Conservation (phyloP, 2,329 filamentous ascomycete species). For the Fusarium subtropicale region DNA sequence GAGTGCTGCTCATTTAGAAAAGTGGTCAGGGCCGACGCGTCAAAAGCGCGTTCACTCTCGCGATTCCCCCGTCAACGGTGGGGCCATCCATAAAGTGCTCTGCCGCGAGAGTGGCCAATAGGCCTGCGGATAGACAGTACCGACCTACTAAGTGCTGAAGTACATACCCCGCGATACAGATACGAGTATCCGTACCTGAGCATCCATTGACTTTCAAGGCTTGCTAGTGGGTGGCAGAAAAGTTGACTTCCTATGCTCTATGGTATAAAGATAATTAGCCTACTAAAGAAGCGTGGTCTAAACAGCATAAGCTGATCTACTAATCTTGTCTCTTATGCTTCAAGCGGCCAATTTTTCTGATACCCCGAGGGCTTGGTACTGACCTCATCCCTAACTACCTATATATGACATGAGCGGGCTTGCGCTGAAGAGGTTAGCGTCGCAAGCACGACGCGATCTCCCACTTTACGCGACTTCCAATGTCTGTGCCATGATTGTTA, state of each 20-base stretch:
- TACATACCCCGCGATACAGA: conserved; percentile 11
- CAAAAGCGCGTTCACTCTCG: conserved; percentile 29
- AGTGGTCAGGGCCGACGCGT: conserved; percentile 38
- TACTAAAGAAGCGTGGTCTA: no score
- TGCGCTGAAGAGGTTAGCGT: conserved; percentile 8
- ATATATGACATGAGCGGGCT: neutral
- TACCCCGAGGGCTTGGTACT: neutral
- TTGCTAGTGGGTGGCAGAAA: neutral
- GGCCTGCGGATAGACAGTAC: no score
- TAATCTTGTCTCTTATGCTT: neutral
- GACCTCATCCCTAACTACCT: no score
- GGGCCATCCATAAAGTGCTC: conserved; percentile 29
- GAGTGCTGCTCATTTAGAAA: conserved; percentile 36
- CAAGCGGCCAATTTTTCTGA: neutral
- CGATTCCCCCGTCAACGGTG: conserved; percentile 31
- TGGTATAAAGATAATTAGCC: neutral
- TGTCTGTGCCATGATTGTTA: conserved; percentile 2
- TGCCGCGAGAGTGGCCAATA: conserved; percentile 20
- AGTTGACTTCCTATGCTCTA: neutral
- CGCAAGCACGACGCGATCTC: neutral
- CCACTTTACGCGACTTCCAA: conserved; percentile 15
- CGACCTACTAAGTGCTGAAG: neutral
- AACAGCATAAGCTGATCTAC: neutral
- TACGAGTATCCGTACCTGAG: no score
- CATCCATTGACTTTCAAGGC: no score